Evolutionary conservation across 2,329 filamentous ascomycete genomes (phyloP), one percentile per base, ranked within the genome.

Genomic region (Hypoxylon sp.): DNA sequence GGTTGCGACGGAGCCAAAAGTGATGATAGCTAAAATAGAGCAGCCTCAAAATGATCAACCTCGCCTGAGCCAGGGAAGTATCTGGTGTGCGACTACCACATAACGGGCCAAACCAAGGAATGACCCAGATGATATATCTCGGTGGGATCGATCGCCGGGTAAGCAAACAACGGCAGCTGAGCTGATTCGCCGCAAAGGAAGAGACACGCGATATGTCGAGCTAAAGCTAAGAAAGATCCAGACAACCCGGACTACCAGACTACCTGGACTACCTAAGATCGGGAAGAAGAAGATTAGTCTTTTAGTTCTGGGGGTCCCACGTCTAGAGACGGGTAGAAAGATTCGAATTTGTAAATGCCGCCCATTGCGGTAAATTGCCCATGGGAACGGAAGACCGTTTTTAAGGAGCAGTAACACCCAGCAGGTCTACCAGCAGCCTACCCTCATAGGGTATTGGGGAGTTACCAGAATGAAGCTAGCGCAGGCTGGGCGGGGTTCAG

Each of bases 331-430:
- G 69, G 67, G 56, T 66, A 63, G 57, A 46, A 60, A 56, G 10
- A 63, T 59, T 65, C 60, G 62, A 67, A 68, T 64, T 70, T 67
- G 69, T 67, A 72, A 72, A 70, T 70, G 69, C 67, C 67, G 69
- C 67, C 65, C 69, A 72, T 68, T 68, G 69, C 69, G 69, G 69
- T 70, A 70, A 70, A 72, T 72, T 72, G 65, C 46, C 67, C 65
- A 72, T 68, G 69, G 38, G 69, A 68, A 56, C 63, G 63, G 63
- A 65, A 65, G 46, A 58, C 52, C 62, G 56, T 59, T 67, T 70
- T 71, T 69, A 64, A 68, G 59, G 60, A 68, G 48, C 65, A 46
- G 56, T 45, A 60, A 57, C 60, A 59, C 53, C 60, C 43, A 65
- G 55, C 43, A 63, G 28, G 32, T 30, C 64, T 59, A 56, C 41